phyloP scores from a whole-genome alignment of 73 alveolate species.

The Paramecium sexaurelia region DNA sequence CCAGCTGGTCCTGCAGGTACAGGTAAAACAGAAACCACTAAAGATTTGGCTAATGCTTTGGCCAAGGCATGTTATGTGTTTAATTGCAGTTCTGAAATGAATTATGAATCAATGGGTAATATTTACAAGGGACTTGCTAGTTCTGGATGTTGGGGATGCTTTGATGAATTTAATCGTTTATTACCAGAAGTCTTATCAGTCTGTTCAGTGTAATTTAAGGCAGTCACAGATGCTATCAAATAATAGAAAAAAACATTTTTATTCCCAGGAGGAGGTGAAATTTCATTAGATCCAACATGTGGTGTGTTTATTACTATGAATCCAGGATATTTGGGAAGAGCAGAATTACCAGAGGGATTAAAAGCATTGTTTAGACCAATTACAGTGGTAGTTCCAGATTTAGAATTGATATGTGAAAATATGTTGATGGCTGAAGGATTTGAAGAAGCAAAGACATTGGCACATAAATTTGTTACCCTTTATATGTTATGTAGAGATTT shows the following conservation, averaged over 20 bases:
- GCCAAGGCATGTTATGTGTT: slow-evolving; percentile 99
- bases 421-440: slow-evolving; percentile 99
- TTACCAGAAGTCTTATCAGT: slow-evolving; percentile 99
- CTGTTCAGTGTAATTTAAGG: slow-evolving; percentile 99
- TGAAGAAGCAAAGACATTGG: slow-evolving; percentile 98
- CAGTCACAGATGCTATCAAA: slow-evolving; percentile 99
- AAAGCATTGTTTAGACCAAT: slow-evolving; percentile 99
- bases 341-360: slow-evolving; percentile 99
- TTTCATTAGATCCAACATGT: slow-evolving; percentile 98
- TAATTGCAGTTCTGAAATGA: slow-evolving; percentile 99
- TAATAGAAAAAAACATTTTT: slow-evolving; percentile 83
- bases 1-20: slow-evolving; percentile 99
- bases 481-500: slow-evolving; percentile 98
- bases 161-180: slow-evolving; percentile 99
- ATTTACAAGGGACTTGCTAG: slow-evolving; percentile 99
- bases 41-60: slow-evolving; percentile 99
- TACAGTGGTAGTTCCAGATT: slow-evolving; percentile 99
- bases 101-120: slow-evolving; percentile 99
- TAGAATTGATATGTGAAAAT: slow-evolving; percentile 99
- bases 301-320: slow-evolving; percentile 99
- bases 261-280: slow-evolving; percentile 98
- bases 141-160: slow-evolving; percentile 99
- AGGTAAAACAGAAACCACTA: slow-evolving; percentile 99
- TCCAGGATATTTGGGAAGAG: slow-evolving; percentile 99
- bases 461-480: slow-evolving; percentile 98